Conservation (phyloP, 495 filamentous ascomycete species). For the Talaromyces adpressus region DNA sequence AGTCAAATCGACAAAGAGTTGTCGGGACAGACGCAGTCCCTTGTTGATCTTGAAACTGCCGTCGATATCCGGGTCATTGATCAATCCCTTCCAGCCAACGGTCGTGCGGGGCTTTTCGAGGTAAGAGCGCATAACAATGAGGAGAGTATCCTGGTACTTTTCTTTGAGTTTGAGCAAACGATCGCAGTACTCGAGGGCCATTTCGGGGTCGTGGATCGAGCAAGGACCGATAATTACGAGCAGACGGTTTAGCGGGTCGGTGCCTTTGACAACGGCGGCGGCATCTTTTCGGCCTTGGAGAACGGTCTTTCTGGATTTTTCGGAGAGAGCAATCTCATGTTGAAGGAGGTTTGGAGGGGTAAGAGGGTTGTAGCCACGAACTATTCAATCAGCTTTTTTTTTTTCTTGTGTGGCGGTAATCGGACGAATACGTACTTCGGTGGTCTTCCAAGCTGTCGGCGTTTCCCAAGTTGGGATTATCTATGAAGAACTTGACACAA, state of each 20-base stretch:
- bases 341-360: conserved; percentile 92
- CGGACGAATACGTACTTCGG: conserved; percentile 56
- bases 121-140: conserved; percentile 97
- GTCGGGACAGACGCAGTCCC: conserved; percentile 76
- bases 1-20: conserved; percentile 93
- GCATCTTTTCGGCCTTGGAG: conserved; percentile 74
- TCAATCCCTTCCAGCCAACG: conserved; percentile 97
- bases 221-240: conserved; percentile 94
- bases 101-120: conserved; percentile 98
- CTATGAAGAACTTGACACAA: conserved; percentile 68
- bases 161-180: conserved; percentile 73
- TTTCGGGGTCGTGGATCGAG: conserved; percentile 91
- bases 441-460: conserved; percentile 77
- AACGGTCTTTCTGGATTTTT: conserved; percentile 72
- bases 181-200: conserved; percentile 91
- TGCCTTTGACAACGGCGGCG: conserved; percentile 71
- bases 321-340: conserved; percentile 81
- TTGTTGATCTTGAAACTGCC: conserved; percentile 99
- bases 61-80: conserved; percentile 99
- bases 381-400: conserved; percentile 31
- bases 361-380: conserved; percentile 87
- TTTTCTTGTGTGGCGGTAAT: neutral
- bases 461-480: conserved; percentile 86
- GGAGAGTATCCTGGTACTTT: conserved; percentile 81
- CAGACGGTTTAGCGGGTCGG: conserved; percentile 66